A percentile compares a stretch with the other conserved stretches of the same genome.
These are phyloP conservation scores for Fallopia convolvulus DNA, from an alignment of 148 eudicot species.

Conservation along the genomic window DNA sequence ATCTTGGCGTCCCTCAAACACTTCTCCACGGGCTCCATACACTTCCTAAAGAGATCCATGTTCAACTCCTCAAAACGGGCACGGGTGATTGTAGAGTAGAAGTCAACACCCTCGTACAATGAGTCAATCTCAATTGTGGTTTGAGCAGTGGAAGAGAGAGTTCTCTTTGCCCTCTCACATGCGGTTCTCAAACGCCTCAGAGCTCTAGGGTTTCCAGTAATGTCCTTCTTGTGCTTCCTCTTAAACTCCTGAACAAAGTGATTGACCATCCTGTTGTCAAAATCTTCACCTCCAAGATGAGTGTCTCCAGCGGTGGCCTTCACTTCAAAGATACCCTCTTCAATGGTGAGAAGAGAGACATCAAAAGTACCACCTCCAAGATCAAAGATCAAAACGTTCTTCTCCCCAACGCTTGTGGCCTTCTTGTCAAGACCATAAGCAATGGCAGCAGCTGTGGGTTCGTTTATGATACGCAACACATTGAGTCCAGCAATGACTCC, in stretches of 20 bases:
- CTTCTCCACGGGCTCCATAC: constrained; percentile 18
- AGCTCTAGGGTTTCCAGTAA: constrained; percentile 11
- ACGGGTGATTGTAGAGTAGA: constrained; percentile 13
- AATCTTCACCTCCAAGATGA: constrained; percentile 10
- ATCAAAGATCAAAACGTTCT: constrained; percentile 10
- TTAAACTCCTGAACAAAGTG: constrained; percentile 13
- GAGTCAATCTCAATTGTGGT: constrained; percentile 13
- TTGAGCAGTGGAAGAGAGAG: constrained; percentile 5
- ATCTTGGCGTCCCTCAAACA: constrained; percentile 15
- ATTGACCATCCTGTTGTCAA: constrained; percentile 15
- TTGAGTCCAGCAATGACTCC: constrained; percentile 9
- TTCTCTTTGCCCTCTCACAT: constrained; percentile 12
- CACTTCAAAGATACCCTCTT: constrained; percentile 15
- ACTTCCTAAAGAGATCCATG: constrained; percentile 13
- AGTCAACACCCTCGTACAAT: constrained; percentile 9
- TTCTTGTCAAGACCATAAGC: constrained; percentile 15
- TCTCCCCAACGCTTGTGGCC: constrained; percentile 14
- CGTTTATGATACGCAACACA: constrained; percentile 12
- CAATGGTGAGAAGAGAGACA: constrained; percentile 15
- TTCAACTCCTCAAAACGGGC: constrained; percentile 9
- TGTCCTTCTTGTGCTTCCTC: constrained; percentile 18
- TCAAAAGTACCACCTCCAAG: constrained; percentile 9
- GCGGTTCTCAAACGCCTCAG: constrained; percentile 12
- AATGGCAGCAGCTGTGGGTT: constrained; percentile 14
- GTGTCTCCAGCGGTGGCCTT: constrained; percentile 13